Base-by-base conservation (phyloP, 441 rosid genomes). In the Gossypium aridum region DNA sequence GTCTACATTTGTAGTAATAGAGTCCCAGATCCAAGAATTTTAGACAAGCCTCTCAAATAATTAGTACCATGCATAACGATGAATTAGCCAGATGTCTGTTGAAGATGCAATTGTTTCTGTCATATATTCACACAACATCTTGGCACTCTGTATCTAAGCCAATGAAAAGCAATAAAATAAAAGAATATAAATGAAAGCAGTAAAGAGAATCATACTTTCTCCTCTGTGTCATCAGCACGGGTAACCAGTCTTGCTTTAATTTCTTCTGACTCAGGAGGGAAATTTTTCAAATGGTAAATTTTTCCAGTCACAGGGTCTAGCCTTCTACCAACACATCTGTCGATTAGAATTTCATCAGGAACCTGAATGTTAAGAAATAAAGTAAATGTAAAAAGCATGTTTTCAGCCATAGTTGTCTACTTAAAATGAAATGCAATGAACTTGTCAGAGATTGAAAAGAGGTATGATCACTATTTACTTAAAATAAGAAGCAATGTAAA, bases 241-340 rank as follows among this genome's bases (percentile, higher is more conserved):
- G 86, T 86, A 23, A 85, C 64, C 65, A 90, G 91, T 80, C 98
- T 90, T 80, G 83, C 91, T 85, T 88, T 90, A 43, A 95, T 78
- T 80, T 95, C 93, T 43, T 89, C 87, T 0, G 85, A 84, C 79
- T 86, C 92, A 10, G 95, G 97, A 75, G 91, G 98, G 74, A 88
- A 87, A 78, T 76, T 82, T 80, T 77, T 87, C n/a, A 89, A 49
- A 81, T 91, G 97, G 82, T 92, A 95, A 70, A 92, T 89, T 86
- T 89, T 92, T 75, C 93, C 91, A 7, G 93, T 88, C 62, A 78
- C 74, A 12, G 96, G 97, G 71, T 92, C 98, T 64, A 91, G 82
- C 82, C 90, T 87, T 86, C 98, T 87, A 80, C 98, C 97, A 80
- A 88, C 87, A 77, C 98, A 92, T 95, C 98, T 90, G 81, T 90